Conservation (phyloP, 352 stramenopile species). For the Peronosclerospora sorghi region DNA sequence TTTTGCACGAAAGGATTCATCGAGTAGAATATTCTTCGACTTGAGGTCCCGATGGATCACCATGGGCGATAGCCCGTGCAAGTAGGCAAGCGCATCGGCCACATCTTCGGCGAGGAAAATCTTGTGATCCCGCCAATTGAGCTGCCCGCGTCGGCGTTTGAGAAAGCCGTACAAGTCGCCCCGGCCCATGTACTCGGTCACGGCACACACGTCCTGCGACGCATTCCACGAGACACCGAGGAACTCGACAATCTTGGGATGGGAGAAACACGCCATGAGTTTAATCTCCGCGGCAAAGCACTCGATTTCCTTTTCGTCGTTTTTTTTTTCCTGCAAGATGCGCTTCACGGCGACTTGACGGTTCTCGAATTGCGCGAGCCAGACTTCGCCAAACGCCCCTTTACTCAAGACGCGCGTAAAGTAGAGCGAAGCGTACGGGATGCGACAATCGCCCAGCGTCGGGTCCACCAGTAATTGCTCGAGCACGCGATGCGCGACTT, state of each 20-base stretch:
- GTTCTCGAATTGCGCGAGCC: slow-evolving; percentile 73
- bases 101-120: slow-evolving; percentile 66
- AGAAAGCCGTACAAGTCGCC: slow-evolving; percentile 68
- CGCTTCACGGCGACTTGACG: slow-evolving; percentile 72
- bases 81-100: slow-evolving; percentile 54
- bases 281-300: slow-evolving; percentile 79
- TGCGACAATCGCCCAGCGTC: slow-evolving; percentile 35
- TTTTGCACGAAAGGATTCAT: slow-evolving; percentile 51
- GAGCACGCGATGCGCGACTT: slow-evolving; percentile 47
- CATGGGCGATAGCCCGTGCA: slow-evolving; percentile 60
- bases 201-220: slow-evolving; percentile 52
- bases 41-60: slow-evolving; percentile 79
- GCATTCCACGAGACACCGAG: slow-evolving; percentile 67
- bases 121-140: slow-evolving; percentile 69
- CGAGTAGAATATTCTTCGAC: slow-evolving; percentile 68
- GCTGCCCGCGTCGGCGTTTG: slow-evolving; percentile 47
- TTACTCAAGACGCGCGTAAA: slow-evolving; percentile 79
- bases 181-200: slow-evolving; percentile 78
- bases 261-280: slow-evolving; percentile 72
- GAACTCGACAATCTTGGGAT: slow-evolving; percentile 80
- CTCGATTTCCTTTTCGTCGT: slow-evolving; percentile 78
- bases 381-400: slow-evolving; percentile 81
- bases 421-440: slow-evolving; percentile 63
- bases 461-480: slow-evolving; percentile 58
- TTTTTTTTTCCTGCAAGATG: slow-evolving; percentile 70